A percentile compares a stretch with the other conserved stretches of the same genome.
Conservation (phyloP, 2,329 filamentous ascomycete genomes). For the Phaeophleospora eucalypticola region DNA sequence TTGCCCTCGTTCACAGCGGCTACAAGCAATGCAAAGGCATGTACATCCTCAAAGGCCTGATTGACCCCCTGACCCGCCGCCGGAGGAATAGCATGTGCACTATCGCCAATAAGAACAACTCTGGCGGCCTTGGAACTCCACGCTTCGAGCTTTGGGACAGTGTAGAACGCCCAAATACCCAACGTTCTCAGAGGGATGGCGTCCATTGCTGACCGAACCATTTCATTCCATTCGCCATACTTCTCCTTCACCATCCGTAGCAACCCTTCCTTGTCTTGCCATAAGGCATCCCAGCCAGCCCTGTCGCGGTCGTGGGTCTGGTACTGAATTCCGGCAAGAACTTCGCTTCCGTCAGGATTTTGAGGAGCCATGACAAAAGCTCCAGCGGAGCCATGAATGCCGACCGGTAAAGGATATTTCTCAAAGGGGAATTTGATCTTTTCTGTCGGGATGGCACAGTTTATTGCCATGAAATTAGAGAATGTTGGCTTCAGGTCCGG, state of each 20-base stretch:
- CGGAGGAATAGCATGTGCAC: constrained; percentile 5
- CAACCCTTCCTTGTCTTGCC: constrained; percentile 22
- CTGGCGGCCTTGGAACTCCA: neutral
- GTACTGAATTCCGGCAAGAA: constrained; percentile 34
- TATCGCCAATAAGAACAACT: constrained; percentile 3
- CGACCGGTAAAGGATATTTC: constrained; percentile 25
- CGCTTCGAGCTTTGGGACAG: constrained; percentile 1
- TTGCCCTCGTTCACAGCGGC: neutral
- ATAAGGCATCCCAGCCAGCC: constrained; percentile 32
- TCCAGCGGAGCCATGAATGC: constrained; percentile 29
- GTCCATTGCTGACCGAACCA: constrained; percentile 9
- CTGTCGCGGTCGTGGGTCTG: constrained; percentile 28
- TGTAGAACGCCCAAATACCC: constrained; percentile 13
- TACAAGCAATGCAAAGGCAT: neutral
- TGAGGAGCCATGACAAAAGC: constrained; percentile 37
- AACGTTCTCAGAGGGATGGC: constrained; percentile 6
- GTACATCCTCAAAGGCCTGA: constrained; percentile 6
- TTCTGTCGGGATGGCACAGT: neutral
- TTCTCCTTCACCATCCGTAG: neutral
- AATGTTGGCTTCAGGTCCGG: neutral
- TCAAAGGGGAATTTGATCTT: constrained; percentile 4
- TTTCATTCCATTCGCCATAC: constrained; percentile 6
- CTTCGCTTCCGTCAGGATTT: constrained; percentile 30
- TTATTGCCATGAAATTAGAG: constrained; percentile 1
- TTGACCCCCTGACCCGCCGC: constrained; percentile 4